These are phyloP conservation scores for Fomes fomentarius DNA, from an alignment of 1,284 basidiomycete genomes.

Conservation along the genomic window DNA sequence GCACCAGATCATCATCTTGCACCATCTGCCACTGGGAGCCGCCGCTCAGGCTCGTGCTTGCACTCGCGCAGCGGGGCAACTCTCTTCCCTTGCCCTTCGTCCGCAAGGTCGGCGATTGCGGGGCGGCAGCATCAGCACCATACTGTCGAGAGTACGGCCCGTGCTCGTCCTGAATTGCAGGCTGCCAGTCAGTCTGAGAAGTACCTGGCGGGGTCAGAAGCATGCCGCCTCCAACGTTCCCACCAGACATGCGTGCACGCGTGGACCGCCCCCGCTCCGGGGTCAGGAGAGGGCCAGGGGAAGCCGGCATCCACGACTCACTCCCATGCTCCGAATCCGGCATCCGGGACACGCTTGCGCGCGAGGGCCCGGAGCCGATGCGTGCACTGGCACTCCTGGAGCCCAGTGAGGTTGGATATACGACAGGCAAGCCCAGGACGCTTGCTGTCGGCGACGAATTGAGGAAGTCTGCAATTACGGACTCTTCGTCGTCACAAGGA, in stretches of 20 bases:
- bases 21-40: slow-evolving; percentile 19
- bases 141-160: neutral
- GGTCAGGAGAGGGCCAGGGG: slow-evolving; percentile 16
- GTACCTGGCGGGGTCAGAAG: slow-evolving; percentile 28
- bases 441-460: slow-evolving; percentile 3
- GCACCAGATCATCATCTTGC: slow-evolving; percentile 28
- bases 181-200: slow-evolving; percentile 14
- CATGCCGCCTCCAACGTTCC: slow-evolving; percentile 18
- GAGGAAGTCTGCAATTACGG: slow-evolving; percentile 10
- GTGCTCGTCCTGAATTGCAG: slow-evolving; percentile 5
- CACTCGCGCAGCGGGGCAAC: neutral
- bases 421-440: slow-evolving; percentile 6
- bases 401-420: neutral
- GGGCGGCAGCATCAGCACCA: too few relatives aligned
- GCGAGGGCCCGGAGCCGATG: slow-evolving; percentile 10
- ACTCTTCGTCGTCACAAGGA: slow-evolving; percentile 17
- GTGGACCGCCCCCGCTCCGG: slow-evolving; percentile 13
- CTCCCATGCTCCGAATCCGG: slow-evolving; percentile 8
- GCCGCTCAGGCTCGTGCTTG: neutral
- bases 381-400: neutral
- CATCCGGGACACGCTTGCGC: neutral
- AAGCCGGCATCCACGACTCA: slow-evolving; percentile 9
- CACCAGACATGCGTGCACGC: slow-evolving; percentile 14
- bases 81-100: slow-evolving; percentile 22
- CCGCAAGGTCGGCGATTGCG: slow-evolving; percentile 9